Base-by-base conservation (phyloP, 1,139 yeast genomes). In the Suhomyces yuchorum region DNA sequence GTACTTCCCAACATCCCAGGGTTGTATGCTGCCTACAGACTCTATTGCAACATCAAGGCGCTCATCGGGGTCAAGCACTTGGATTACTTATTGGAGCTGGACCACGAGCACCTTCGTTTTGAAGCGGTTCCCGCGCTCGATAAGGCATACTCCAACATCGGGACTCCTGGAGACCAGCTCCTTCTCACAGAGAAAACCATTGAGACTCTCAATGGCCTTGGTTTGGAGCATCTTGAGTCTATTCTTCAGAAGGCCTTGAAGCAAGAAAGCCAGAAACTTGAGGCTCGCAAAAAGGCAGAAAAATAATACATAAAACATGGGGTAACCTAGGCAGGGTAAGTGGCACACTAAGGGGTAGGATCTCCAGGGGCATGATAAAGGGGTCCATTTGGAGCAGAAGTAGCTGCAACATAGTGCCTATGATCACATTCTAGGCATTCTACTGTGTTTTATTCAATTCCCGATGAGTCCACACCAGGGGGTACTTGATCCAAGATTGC, bases 1-100 rank as follows among this genome's bases (percentile, higher is more conserved):
- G 75, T 92, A n/a, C 65, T 92, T 1, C 99, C 99, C 17, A 93
- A 93, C 57, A 80, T 93, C n/a, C 99, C 99, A 0, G 97, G 97
- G 0, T 86, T 93, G 58, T 93, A 91, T 61, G 67, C 92, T 40
- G 75, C 87, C 5, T 93, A 87, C 65, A 76, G 99, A 54, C 76
- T 87, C 17, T 93, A 90, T 69, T 89, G 97, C 60, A 89, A 92
- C 63, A 75, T 84, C 60, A 88, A 87, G 60, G 97, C 97, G 1
- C 73, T 80, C 50, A 65, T 80, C 46, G 97, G 97, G 0, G 88
- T 90, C 8, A 73, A 77, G 54, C 96, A 89, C 60, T 67, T 90
- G 55, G 67, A 73, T 37, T 80, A 79, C 56, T 67, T 86, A 51
- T 65, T 81, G 36, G 70, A 65, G 44, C 61, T 60, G 24, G 56